phyloP scores from a whole-genome alignment of 2,329 filamentous ascomycete genomes.

The Aspergillus pseudoviridinutans region DNA sequence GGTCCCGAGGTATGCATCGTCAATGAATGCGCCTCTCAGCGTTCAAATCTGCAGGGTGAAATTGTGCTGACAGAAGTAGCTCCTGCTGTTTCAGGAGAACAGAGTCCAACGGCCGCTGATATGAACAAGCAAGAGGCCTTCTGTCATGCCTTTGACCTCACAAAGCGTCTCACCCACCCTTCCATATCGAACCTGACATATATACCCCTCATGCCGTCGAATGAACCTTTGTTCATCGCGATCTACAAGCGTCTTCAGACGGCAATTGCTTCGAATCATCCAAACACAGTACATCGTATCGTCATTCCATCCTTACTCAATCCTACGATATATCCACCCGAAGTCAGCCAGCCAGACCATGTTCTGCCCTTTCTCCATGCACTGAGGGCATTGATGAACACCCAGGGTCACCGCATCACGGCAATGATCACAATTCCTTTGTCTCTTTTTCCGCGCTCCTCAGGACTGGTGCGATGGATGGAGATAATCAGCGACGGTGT shows the following conservation, averaged over 20 bases:
- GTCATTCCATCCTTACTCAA: constrained; percentile 82
- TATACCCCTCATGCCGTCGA: constrained; percentile 42
- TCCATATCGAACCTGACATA: constrained; percentile 51
- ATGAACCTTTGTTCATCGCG: constrained; percentile 55
- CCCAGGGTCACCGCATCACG: constrained; percentile 61
- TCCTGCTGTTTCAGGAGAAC: constrained; percentile 30
- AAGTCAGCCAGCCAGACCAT: constrained; percentile 64
- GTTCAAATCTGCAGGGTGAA: not conserved
- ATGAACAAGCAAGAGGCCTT: constrained; percentile 45
- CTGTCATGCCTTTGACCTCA: constrained; percentile 70
- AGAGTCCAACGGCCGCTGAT: constrained; percentile 40
- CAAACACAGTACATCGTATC: constrained; percentile 69
- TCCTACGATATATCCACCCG: constrained; percentile 74
- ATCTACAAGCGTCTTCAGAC: constrained; percentile 60
- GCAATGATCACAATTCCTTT: constrained; percentile 74
- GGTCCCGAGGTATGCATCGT: constrained; percentile 56
- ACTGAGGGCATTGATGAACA: constrained; percentile 69
- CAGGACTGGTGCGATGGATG: constrained; percentile 77
- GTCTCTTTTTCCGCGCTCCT: constrained; percentile 70
- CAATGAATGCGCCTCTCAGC: not conserved
- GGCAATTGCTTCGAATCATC: constrained; percentile 54
- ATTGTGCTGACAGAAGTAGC: constrained; percentile 22
- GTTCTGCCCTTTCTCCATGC: constrained; percentile 78
- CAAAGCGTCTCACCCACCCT: constrained; percentile 59
- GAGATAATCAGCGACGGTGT: constrained; percentile 83